These are phyloP conservation scores for Piloderma croceum DNA, from an alignment of 768 basidiomycete species.

Conservation along the genomic window DNA sequence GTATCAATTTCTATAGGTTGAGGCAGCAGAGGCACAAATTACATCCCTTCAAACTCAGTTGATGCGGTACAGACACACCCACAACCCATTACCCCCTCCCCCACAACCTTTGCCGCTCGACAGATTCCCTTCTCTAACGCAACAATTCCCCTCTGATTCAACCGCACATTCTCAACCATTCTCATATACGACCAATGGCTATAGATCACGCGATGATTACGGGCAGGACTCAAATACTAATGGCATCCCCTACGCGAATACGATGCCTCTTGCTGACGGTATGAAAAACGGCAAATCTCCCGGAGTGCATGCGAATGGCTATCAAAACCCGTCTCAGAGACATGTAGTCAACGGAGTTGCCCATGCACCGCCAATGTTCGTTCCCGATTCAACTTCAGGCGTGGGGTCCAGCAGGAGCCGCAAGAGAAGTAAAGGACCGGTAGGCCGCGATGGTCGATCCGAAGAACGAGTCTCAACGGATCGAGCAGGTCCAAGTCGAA, in stretches of 20 bases:
- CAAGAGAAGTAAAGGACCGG: too few species aligned
- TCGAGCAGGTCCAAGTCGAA: too few species aligned
- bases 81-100: constrained; percentile 53
- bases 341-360: too few species aligned
- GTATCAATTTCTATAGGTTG: constrained; percentile 18
- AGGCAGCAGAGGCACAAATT: constrained; percentile 27
- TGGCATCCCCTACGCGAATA: not conserved
- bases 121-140: constrained; percentile 36
- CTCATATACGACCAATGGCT: too few species aligned
- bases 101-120: constrained; percentile 34
- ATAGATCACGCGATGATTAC: too few species aligned
- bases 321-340: constrained; percentile 2
- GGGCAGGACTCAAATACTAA: constrained; percentile 9
- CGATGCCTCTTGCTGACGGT: not conserved
- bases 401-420: too few species aligned
- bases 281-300: constrained; percentile 10
- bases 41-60: constrained; percentile 30
- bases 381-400: too few species aligned
- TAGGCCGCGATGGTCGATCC: too few species aligned
- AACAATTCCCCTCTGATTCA: constrained; percentile 22
- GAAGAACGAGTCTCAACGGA: too few species aligned
- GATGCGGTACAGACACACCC: constrained; percentile 24
- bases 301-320: constrained; percentile 6
- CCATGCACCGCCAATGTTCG: too few species aligned
- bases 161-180: too few species aligned